phyloP scores from a whole-genome alignment of 116 monocot species.

The Papilionanthe hybrid region DNA sequence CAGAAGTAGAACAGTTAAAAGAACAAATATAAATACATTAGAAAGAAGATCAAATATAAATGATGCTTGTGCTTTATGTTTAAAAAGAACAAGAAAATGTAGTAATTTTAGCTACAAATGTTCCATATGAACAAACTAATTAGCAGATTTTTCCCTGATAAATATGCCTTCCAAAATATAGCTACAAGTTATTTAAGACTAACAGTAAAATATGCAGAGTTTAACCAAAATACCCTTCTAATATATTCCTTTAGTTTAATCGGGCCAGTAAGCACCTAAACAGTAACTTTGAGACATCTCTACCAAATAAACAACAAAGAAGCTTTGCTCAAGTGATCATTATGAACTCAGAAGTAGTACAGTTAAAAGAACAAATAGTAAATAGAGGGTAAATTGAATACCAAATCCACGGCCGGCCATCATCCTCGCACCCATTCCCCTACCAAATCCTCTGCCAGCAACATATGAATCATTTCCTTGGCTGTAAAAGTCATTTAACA shows the following conservation, averaged over 20 bases:
- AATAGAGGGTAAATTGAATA: constrained; percentile 26
- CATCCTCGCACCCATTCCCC: constrained; percentile 91
- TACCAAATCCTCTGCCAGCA: constrained; percentile 89
- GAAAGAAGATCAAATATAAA: background rate
- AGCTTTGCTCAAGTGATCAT: background rate
- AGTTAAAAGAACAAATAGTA: background rate
- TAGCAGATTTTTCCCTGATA: background rate
- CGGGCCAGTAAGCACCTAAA: background rate
- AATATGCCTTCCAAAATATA: background rate
- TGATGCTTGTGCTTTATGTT: background rate
- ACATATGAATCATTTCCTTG: constrained; percentile 71
- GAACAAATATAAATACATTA: background rate
- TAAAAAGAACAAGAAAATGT: background rate
- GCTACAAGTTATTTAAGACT: background rate
- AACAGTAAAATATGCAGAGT: background rate
- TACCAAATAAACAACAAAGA: background rate
- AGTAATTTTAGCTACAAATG: background rate
- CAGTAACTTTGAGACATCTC: background rate
- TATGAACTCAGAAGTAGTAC: background rate
- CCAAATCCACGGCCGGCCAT: constrained; percentile 82
- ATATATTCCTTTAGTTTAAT: constrained; percentile 2
- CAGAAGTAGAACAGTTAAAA: background rate
- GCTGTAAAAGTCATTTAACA: constrained; percentile 31
- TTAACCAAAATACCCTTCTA: background rate
- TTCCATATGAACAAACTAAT: background rate